Percentiles rank a stretch among this genome's conserved stretches.
Conservation (phyloP, 202 grass and related monocot species). For the Bolboschoenoplectus hybrid region DNA sequence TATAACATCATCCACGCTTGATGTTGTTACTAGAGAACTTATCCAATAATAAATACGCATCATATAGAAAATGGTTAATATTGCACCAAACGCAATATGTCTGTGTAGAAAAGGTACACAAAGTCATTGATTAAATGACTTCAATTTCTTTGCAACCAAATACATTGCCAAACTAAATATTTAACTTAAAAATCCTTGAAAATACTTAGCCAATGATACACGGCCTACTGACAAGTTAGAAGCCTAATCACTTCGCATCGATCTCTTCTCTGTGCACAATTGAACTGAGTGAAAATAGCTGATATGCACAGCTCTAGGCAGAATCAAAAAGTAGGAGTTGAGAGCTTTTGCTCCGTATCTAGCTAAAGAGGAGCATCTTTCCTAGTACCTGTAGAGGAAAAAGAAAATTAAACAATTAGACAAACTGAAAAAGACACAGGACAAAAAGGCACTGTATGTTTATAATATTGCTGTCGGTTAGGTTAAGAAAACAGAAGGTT, state of each 20-base stretch:
- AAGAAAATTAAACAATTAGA: background rate
- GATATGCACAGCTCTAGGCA: background rate
- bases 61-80: background rate
- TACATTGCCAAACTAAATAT: background rate
- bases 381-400: background rate
- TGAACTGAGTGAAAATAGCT: background rate
- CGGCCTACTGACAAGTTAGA: background rate
- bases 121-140: background rate
- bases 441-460: background rate
- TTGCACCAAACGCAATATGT: background rate
- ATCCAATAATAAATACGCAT: background rate
- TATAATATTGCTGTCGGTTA: background rate
- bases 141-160: background rate
- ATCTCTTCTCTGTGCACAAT: background rate
- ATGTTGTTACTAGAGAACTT: background rate
- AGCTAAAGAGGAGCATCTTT: slow-evolving; percentile 5
- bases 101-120: background rate
- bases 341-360: slow-evolving; percentile 8
- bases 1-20: background rate
- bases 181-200: background rate
- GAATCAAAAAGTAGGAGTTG: background rate
- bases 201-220: background rate
- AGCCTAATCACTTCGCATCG: background rate
- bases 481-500: background rate
- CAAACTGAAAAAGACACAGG: background rate